Percentiles rank a stretch among this genome's conserved stretches.
Evolutionary conservation across 2,329 filamentous ascomycete genomes (phyloP).

Genomic region (Macrophomina tecta): DNA sequence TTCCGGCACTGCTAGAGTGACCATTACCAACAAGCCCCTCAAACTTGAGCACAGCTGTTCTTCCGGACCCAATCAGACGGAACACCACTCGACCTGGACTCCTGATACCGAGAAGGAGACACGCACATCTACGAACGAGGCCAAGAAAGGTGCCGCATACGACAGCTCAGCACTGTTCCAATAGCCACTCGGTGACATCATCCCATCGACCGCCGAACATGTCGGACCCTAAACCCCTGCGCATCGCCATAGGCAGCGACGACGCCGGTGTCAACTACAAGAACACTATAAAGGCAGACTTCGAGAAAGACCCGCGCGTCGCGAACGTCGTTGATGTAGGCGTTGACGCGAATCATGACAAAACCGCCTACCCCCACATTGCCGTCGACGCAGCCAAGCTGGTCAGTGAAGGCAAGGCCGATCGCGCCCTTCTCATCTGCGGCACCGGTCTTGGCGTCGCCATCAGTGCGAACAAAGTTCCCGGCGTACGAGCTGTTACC

Average conservation of each 20-base stretch:
- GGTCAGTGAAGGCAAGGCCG: slow-evolving; percentile 67
- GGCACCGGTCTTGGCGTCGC: slow-evolving; percentile 87
- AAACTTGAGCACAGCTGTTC: slow-evolving; percentile 32
- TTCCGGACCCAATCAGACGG: slow-evolving; percentile 25
- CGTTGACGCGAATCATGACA: slow-evolving; percentile 69
- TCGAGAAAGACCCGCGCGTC: slow-evolving; percentile 71
- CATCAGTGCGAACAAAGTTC: slow-evolving; percentile 88
- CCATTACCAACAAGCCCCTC: slow-evolving; percentile 46
- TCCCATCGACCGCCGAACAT: slow-evolving; percentile 10
- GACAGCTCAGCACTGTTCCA: slow-evolving; percentile 33
- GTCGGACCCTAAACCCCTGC: slow-evolving; percentile 45
- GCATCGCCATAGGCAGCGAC: slow-evolving; percentile 69
- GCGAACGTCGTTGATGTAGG: slow-evolving; percentile 75
- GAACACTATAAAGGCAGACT: slow-evolving; percentile 74
- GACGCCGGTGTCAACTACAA: slow-evolving; percentile 82
- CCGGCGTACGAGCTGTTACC: slow-evolving; percentile 83
- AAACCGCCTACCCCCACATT: slow-evolving; percentile 81
- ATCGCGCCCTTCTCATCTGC: slow-evolving; percentile 82
- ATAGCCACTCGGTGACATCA: slow-evolving; percentile 17
- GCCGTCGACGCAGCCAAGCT: slow-evolving; percentile 74
- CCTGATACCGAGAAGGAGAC: slow-evolving; percentile 23
- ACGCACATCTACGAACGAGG: slow-evolving; percentile 11
- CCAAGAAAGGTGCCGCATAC: slow-evolving; percentile 32
- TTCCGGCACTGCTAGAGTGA: slow-evolving; percentile 38
- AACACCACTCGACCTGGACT: slow-evolving; percentile 27